Base-by-base conservation (phyloP, 495 filamentous ascomycete species). In the Daldinia decipiens region DNA sequence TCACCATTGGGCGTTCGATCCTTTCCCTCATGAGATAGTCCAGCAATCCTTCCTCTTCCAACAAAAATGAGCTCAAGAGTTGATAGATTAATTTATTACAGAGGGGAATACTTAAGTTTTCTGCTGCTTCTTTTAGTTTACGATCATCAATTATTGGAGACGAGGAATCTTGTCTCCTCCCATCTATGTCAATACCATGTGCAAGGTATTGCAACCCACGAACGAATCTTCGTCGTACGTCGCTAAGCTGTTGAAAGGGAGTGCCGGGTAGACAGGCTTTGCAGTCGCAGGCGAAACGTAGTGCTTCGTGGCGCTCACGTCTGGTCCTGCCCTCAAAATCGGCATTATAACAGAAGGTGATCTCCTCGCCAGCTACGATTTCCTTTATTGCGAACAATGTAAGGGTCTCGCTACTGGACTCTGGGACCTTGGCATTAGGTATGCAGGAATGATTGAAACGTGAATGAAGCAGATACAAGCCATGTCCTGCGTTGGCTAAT, bases 391-490 rank as follows among this genome's bases (percentile, higher is more conserved):
- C 53, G n/a, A 56, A 56, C 13, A 29, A 3, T n/a, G 27, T 5
- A 2, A 56, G 21, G 4, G 3, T 3, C 13, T 36, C n/a, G 1
- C n/a, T 17, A 2, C 3, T 36, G 17, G 15, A 0, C 3, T 56
- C 9, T 3, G 31, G 27, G n/a, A 56, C 11, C 15, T 36, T 36
- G 5, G 53, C 27, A n/a, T 56, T 56, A 17, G 53, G 53, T 5
- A 56, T 4, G 53, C 53, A 56, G 31, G 53, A 56, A 9, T 56
- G 53, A 15, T 56, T 56, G 17, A 56, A 56, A 2, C 53, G 53
- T 3, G 53, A 56, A 31, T 56, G 53, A 9, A 56, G 53, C 13
- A 56, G 53, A 19, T 24, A 56, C 1, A 56, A 4, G 31, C 31
- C 53, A 12, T 31, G 53, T 5, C 17, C 31, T 7, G 17, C 21